Evolutionary conservation across 177 flowering plant species (phyloP).

Genomic region (Vitis hybrid): DNA sequence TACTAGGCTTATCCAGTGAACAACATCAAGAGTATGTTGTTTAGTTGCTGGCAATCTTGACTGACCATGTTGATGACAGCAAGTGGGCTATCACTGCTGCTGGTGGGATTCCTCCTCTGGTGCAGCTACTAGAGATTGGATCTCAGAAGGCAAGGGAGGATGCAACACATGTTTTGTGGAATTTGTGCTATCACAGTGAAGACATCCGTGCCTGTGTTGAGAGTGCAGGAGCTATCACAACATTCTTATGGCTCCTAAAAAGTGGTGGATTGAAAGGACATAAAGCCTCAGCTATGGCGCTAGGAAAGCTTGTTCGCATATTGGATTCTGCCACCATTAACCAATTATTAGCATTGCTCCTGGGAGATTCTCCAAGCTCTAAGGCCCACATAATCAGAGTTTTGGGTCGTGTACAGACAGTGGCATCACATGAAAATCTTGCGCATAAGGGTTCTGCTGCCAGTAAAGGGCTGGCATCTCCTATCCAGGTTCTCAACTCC

Average conservation of each 20-base stretch:
- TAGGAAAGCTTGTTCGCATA: conserved; percentile 60
- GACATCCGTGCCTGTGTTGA: conserved; percentile 93
- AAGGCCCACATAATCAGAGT: conserved; percentile 64
- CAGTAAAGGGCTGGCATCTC: conserved; percentile 69
- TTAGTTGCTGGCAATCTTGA: conserved; percentile 63
- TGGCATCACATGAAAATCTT: conserved; percentile 67
- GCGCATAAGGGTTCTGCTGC: conserved; percentile 69
- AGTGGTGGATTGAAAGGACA: conserved; percentile 80
- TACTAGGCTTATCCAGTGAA: conserved; percentile 80
- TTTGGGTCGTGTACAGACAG: conserved; percentile 77
- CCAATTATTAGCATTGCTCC: conserved; percentile 76
- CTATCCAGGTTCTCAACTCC: conserved; percentile 75
- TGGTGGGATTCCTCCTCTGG: conserved; percentile 91
- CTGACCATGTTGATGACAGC: conserved; percentile 84
- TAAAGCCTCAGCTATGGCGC: conserved; percentile 72
- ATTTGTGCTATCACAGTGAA: conserved; percentile 81
- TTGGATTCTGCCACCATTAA: conserved; percentile 82
- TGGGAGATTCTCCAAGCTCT: conserved; percentile 63
- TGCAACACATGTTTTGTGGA: conserved; percentile 70
- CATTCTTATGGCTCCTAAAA: conserved; percentile 77
- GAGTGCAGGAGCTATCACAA: conserved; percentile 80
- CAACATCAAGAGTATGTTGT: conserved; percentile 89
- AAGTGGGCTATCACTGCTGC: conserved; percentile 98
- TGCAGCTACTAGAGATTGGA: conserved; percentile 75
- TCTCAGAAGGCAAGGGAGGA: conserved; percentile 81